Evolutionary conservation across 2,329 filamentous ascomycete species (phyloP).

Genomic region (Colletotrichum endophyticum): DNA sequence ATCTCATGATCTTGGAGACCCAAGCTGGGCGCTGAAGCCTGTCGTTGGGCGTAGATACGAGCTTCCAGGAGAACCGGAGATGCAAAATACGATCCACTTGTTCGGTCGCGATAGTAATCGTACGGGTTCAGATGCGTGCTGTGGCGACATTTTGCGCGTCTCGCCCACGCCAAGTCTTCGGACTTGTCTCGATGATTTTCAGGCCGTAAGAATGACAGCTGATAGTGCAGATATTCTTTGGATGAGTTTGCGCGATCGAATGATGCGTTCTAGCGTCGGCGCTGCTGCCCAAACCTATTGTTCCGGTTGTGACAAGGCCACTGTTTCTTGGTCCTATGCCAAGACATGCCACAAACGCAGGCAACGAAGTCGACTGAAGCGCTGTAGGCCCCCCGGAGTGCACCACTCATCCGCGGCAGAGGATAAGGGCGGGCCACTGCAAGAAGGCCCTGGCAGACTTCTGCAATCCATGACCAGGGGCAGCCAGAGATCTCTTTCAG

Average conservation of each 20-base stretch:
- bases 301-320: not conserved
- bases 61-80: slow-evolving; percentile 7
- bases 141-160: not conserved
- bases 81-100: slow-evolving; percentile 9
- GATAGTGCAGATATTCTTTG: not conserved
- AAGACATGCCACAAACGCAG: not conserved
- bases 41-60: not conserved
- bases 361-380: not conserved
- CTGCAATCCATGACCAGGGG: not conserved
- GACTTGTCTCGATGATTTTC: not conserved
- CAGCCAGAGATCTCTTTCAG: not conserved
- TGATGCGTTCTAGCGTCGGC: not conserved
- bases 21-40: not conserved
- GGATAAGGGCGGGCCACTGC: not conserved
- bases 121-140: not conserved
- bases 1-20: not conserved
- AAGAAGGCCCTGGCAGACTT: not conserved
- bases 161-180: not conserved
- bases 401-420: not conserved
- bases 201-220: not conserved
- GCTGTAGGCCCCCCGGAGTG: not conserved
- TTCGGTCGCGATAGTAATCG: not conserved
- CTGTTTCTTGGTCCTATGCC: not conserved
- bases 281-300: not conserved
- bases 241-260: not conserved